phyloP scores from a whole-genome alignment of 2,329 filamentous ascomycete species.

The Neopestalotiopsis clavispora region DNA sequence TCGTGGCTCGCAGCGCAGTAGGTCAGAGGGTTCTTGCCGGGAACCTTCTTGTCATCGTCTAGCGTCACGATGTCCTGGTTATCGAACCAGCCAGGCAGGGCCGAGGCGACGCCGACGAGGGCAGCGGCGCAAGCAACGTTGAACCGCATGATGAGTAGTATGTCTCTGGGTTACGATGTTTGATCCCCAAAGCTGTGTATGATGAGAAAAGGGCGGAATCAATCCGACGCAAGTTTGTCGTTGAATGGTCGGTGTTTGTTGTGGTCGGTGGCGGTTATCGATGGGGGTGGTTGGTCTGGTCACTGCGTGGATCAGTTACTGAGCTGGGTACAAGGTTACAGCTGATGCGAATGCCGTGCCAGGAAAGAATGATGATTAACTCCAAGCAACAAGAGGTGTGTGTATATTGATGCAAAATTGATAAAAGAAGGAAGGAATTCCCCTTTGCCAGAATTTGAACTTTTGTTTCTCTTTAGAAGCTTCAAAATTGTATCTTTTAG shows the following conservation, averaged over 20 bases:
- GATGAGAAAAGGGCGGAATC: background rate
- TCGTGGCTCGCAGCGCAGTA: conserved; percentile 73
- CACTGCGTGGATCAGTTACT: background rate
- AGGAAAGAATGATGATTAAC: background rate
- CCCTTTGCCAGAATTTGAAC: background rate
- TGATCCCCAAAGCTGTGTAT: background rate
- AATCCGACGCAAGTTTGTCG: background rate
- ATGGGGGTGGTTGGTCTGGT: conserved; percentile 1
- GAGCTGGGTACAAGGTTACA: background rate
- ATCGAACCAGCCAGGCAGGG: conserved; percentile 50
- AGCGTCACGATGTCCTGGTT: conserved; percentile 53
- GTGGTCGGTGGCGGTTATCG: conserved; percentile 6
- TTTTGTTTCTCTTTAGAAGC: background rate
- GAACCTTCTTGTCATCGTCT: conserved; percentile 66
- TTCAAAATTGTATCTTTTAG: background rate
- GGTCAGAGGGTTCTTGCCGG: conserved; percentile 83
- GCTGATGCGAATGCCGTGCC: background rate
- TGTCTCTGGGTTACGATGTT: background rate
- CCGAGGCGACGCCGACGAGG: conserved; percentile 48
- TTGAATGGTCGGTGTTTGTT: background rate
- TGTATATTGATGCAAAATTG: background rate
- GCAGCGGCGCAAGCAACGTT: conserved; percentile 49
- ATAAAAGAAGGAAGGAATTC: background rate
- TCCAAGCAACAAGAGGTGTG: background rate
- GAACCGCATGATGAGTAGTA: conserved; percentile 25